Percentiles rank a stretch among this genome's conserved stretches.
phyloP scores from a whole-genome alignment of 78 protist species.

The Dictyostelium brefeldianum region DNA sequence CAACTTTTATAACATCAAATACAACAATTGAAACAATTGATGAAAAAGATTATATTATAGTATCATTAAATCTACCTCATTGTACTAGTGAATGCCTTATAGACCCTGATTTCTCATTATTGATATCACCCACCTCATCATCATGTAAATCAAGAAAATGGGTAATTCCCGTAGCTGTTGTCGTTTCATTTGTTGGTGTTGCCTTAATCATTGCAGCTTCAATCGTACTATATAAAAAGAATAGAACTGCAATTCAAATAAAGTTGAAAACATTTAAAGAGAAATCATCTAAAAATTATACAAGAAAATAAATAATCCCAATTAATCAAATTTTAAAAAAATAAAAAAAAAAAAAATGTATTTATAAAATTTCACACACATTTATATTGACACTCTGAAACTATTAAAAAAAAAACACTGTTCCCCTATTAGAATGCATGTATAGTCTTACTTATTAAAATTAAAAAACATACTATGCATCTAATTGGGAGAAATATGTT shows the following conservation, averaged over 20 bases:
- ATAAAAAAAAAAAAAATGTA: background rate
- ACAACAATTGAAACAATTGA: background rate
- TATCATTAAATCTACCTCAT: slow-evolving; percentile 4
- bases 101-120: slow-evolving; percentile 1
- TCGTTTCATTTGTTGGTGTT: background rate
- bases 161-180: slow-evolving; percentile 46
- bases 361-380: no score
- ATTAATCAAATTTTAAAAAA: background rate
- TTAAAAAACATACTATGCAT: no score
- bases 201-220: background rate
- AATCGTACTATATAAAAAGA: slow-evolving; percentile 3
- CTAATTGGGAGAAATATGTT: no score
- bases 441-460: no score
- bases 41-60: background rate
- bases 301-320: background rate
- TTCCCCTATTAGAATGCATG: no score
- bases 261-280: background rate
- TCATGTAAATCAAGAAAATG: slow-evolving; percentile 2
- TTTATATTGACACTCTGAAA: no score
- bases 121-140: background rate
- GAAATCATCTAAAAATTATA: background rate
- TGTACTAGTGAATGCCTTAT: background rate
- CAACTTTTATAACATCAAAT: background rate
- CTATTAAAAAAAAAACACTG: no score
- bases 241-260: slow-evolving; percentile 3